These are phyloP conservation scores for Leccinum longicurvipes DNA, from an alignment of 768 basidiomycete genomes.

Conservation along the genomic window DNA sequence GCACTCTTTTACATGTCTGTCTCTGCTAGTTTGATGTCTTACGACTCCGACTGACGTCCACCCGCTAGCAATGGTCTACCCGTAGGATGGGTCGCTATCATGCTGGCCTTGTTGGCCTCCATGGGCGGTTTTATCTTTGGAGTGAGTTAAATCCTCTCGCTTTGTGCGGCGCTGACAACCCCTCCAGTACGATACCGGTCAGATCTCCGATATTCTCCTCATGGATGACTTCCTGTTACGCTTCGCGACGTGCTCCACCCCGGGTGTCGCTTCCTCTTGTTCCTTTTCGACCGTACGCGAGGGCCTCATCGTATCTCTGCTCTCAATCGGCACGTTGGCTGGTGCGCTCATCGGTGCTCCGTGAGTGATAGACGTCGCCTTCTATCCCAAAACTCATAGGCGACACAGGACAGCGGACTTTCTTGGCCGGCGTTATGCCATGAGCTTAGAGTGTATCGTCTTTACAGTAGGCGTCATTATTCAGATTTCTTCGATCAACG, in stretches of 20 bases:
- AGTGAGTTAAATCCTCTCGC: conserved; percentile 17
- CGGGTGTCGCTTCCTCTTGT: conserved; percentile 41
- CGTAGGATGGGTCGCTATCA: conserved; percentile 59
- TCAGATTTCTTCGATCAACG: conserved; percentile 46
- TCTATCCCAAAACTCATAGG: not conserved
- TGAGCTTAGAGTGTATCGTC: conserved; percentile 55
- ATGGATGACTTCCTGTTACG: conserved; percentile 67
- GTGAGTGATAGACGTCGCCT: conserved; percentile 35
- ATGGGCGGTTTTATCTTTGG: conserved; percentile 72
- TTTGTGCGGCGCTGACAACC: conserved; percentile 2
- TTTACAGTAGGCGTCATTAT: conserved; percentile 62
- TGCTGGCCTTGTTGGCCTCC: conserved; percentile 62
- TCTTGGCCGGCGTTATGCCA: conserved; percentile 65
- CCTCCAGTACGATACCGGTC: conserved; percentile 67
- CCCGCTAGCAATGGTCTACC: conserved; percentile 51
- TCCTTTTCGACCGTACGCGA: conserved; percentile 53
- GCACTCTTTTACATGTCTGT: conserved; percentile 19
- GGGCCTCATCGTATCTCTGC: conserved; percentile 66
- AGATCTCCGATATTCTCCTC: conserved; percentile 73
- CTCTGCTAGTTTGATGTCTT: not conserved
- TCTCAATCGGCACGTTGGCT: conserved; percentile 66
- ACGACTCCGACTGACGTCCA: not conserved
- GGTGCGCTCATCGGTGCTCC: conserved; percentile 62
- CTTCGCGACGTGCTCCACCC: conserved; percentile 51
- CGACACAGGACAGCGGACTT: conserved; percentile 52